A percentile compares a stretch with the other conserved stretches of the same genome.
phyloP scores from a whole-genome alignment of 495 filamentous ascomycete genomes.

The Aspergillus carlsbadensis region DNA sequence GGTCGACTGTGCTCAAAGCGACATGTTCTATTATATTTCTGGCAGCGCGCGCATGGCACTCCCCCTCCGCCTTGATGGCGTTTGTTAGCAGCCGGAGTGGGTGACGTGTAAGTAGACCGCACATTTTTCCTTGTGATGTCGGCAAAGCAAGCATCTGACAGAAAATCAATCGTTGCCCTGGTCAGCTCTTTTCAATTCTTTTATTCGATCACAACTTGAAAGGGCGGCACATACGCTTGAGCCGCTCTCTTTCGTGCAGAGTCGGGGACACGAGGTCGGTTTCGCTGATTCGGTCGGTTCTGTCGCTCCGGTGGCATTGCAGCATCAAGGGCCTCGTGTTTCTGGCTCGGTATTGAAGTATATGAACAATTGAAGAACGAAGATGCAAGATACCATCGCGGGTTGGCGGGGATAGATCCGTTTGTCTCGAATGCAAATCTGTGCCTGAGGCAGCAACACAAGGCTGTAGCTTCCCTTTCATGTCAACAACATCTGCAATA shows the following conservation, averaged over 20 bases:
- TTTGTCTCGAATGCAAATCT: too few relatives aligned
- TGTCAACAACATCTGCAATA: too few relatives aligned
- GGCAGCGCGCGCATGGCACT: constrained; percentile 17
- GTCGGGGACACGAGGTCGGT: constrained; percentile 6
- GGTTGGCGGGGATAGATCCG: too few relatives aligned
- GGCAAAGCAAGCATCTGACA: constrained; percentile 15
- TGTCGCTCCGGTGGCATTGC: too few relatives aligned
- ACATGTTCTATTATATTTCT: constrained; percentile 17
- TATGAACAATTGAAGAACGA: too few relatives aligned
- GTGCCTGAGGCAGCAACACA: too few relatives aligned
- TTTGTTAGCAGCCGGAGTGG: background rate
- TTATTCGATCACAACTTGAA: too few relatives aligned
- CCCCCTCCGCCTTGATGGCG: constrained; percentile 14
- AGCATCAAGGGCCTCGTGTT: too few relatives aligned
- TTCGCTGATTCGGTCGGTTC: background rate
- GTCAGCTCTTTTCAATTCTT: too few relatives aligned
- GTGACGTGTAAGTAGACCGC: background rate
- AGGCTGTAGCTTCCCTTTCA: too few relatives aligned
- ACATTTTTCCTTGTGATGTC: constrained; percentile 21
- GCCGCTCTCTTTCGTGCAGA: constrained; percentile 8
- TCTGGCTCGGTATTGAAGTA: too few relatives aligned
- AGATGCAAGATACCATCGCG: too few relatives aligned
- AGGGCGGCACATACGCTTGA: constrained; percentile 9
- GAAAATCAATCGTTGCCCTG: background rate
- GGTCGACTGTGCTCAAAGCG: constrained; percentile 5